Evolutionary conservation across 2,329 filamentous ascomycete species (phyloP).

Genomic region (Ophiocordyceps camponoti-leonardi): DNA sequence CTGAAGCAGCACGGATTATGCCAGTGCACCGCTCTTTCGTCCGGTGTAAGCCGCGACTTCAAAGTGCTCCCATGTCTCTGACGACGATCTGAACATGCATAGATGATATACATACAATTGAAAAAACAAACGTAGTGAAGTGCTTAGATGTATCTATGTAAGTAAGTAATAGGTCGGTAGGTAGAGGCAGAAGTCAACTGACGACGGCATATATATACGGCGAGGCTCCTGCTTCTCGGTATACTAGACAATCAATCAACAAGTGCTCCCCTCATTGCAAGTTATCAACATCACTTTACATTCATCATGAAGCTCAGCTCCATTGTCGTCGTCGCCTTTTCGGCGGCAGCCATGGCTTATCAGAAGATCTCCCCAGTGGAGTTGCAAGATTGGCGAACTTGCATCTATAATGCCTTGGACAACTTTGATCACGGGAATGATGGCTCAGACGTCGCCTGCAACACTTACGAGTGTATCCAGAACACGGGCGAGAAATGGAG

Average conservation of each 20-base stretch:
- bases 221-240: neutral
- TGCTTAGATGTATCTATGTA: neutral
- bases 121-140: neutral
- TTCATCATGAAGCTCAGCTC: neutral
- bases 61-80: too few species aligned
- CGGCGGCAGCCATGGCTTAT: neutral
- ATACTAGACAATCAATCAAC: too few species aligned
- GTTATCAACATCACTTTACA: neutral
- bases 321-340: neutral
- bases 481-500: neutral
- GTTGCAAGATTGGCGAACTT: neutral
- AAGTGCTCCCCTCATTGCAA: neutral
- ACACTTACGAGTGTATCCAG: neutral
- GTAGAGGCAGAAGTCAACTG: neutral
- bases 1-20: neutral
- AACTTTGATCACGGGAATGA: neutral
- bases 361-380: neutral
- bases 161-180: too few species aligned
- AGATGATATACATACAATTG: too few species aligned
- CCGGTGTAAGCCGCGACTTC: too few species aligned
- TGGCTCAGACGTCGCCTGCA: neutral
- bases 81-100: too few species aligned
- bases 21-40: too few species aligned
- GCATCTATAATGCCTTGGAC: neutral
- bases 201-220: neutral